Evolutionary conservation across 306 rosid genomes (phyloP).

Genomic region (Lathyrus sativus): DNA sequence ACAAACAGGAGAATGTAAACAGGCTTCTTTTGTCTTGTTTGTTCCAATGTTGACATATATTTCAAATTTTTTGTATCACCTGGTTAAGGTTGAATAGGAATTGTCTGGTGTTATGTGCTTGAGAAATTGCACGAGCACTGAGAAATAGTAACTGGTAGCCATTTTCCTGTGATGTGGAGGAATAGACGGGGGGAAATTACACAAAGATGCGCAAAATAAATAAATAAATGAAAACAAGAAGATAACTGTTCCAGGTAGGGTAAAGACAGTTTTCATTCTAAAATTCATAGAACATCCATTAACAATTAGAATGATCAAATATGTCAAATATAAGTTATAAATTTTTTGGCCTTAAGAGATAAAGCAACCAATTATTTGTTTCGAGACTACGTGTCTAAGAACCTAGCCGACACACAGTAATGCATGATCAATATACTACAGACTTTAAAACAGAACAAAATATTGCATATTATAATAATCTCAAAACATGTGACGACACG

Average conservation of each 20-base stretch:
- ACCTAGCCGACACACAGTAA: slow-evolving; percentile 12
- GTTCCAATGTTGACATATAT: slow-evolving; percentile 44
- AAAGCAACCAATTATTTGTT: slow-evolving; percentile 23
- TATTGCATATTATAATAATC: slow-evolving; percentile 17
- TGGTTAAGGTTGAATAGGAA: slow-evolving; percentile 89
- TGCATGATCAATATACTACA: slow-evolving; percentile 21
- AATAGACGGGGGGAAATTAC: slow-evolving; percentile 31
- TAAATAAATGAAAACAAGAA: not conserved
- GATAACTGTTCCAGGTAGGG: slow-evolving; percentile 17
- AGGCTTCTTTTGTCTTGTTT: not conserved
- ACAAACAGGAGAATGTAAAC: slow-evolving; percentile 43
- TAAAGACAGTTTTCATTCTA: slow-evolving; percentile 30
- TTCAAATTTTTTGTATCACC: slow-evolving; percentile 52
- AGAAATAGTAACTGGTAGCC: slow-evolving; percentile 92
- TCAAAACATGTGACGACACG: slow-evolving; percentile 26
- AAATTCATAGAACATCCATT: slow-evolving; percentile 23
- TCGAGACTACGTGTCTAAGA: slow-evolving; percentile 29
- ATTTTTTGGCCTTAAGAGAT: slow-evolving; percentile 35
- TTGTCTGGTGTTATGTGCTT: slow-evolving; percentile 79
- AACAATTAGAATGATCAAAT: not conserved
- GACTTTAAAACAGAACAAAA: slow-evolving; percentile 1
- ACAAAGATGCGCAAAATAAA: not conserved
- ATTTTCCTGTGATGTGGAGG: slow-evolving; percentile 63
- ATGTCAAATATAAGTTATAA: slow-evolving; percentile 6
- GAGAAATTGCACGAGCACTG: slow-evolving; percentile 98